phyloP scores from a whole-genome alignment of 2,329 filamentous ascomycete species.

The Pseudopyricularia cyperi region DNA sequence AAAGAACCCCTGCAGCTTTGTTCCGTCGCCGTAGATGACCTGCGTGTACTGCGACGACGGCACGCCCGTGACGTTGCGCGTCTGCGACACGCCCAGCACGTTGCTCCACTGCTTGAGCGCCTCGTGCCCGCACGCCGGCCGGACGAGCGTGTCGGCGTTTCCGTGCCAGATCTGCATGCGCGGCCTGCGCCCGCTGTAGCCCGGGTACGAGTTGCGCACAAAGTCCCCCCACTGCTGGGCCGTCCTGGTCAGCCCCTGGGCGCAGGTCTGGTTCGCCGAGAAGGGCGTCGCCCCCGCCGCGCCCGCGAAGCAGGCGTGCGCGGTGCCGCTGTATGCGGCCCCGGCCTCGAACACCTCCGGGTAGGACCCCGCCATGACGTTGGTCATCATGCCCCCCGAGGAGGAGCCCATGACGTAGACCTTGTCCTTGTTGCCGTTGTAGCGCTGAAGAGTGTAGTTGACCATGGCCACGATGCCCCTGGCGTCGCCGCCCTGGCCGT shows the following conservation, averaged over 20 bases:
- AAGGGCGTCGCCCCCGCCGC: constrained; percentile 1
- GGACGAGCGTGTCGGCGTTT: constrained; percentile 22
- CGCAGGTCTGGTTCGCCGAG: constrained; percentile 35
- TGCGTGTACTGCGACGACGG: constrained; percentile 22
- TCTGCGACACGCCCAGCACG: constrained; percentile 23
- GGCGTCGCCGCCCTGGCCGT: constrained; percentile 34
- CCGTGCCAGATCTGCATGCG: constrained; percentile 25
- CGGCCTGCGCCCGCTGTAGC: constrained; percentile 28
- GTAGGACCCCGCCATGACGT: constrained; percentile 38
- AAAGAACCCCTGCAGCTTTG: constrained; percentile 14
- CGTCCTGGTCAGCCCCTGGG: constrained; percentile 30
- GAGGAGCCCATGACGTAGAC: constrained; percentile 35
- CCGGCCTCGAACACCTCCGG: constrained; percentile 40
- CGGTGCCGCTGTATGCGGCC: constrained; percentile 36
- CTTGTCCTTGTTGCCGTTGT: constrained; percentile 30
- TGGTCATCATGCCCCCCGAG: constrained; percentile 42
- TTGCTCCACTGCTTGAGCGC: constrained; percentile 32
- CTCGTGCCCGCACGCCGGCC: constrained; percentile 15
- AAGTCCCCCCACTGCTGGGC: constrained; percentile 22
- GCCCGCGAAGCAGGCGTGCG: constrained; percentile 36
- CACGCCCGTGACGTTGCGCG: constrained; percentile 16
- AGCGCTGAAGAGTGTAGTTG: constrained; percentile 30
- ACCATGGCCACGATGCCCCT: constrained; percentile 38
- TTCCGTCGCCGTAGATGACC: constrained; percentile 21
- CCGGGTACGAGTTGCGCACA: constrained; percentile 33